Percentiles rank a stretch among this genome's conserved stretches.
phyloP scores from a whole-genome alignment of 495 filamentous ascomycete species.

The Podospora appendiculata region DNA sequence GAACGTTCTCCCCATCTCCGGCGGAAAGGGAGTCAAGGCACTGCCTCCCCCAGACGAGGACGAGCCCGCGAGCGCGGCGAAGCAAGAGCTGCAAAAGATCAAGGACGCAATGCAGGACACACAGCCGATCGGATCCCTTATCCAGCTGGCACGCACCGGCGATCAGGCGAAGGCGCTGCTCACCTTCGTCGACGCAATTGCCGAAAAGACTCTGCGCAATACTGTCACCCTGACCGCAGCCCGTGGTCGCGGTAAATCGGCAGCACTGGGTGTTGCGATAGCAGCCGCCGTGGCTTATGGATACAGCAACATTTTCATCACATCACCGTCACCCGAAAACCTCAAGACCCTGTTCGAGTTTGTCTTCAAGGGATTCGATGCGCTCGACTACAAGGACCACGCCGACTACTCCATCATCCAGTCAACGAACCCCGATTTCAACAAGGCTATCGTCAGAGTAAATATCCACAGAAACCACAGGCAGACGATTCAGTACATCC shows the following conservation, averaged over 20 bases:
- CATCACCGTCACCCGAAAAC: slow-evolving; percentile 96
- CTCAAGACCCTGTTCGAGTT: slow-evolving; percentile 98
- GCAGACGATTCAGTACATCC: slow-evolving; percentile 97
- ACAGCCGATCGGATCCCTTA: slow-evolving; percentile 75
- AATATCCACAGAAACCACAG: slow-evolving; percentile 93
- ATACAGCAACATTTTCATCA: slow-evolving; percentile 99
- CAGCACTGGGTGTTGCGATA: slow-evolving; percentile 85
- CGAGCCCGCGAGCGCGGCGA: slow-evolving; percentile 54
- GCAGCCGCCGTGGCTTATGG: slow-evolving; percentile 91
- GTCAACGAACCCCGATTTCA: slow-evolving; percentile 96
- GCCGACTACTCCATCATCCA: slow-evolving; percentile 97
- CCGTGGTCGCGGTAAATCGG: slow-evolving; percentile 94
- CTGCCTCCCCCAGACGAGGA: slow-evolving; percentile 67
- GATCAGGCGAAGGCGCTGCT: slow-evolving; percentile 94
- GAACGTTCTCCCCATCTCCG: slow-evolving; percentile 95
- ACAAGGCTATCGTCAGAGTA: slow-evolving; percentile 95
- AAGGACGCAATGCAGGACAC: slow-evolving; percentile 82
- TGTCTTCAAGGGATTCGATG: slow-evolving; percentile 97
- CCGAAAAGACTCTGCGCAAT: slow-evolving; percentile 88
- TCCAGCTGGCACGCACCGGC: slow-evolving; percentile 78
- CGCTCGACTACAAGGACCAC: slow-evolving; percentile 85
- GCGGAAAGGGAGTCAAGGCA: slow-evolving; percentile 83
- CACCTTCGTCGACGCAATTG: slow-evolving; percentile 93
- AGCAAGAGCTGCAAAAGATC: slow-evolving; percentile 74
- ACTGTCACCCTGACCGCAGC: slow-evolving; percentile 92